Conservation (phyloP, 164 flowering plant genomes). For the Magnolia kwangsiensis region DNA sequence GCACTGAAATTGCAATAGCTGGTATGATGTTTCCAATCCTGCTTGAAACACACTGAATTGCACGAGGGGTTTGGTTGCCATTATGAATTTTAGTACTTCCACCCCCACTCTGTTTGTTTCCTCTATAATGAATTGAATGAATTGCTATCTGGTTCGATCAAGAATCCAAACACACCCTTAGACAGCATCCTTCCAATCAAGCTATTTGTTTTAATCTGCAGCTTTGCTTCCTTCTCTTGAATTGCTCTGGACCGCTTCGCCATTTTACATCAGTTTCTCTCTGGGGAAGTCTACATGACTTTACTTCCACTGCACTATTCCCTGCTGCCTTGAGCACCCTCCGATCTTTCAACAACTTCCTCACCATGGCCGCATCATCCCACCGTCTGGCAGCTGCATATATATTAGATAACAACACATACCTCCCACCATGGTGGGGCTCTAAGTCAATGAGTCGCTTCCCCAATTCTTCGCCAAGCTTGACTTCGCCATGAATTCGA, state of each 20-base stretch:
- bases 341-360: constrained; percentile 24
- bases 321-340: constrained; percentile 31
- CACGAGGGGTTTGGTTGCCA: too few species aligned
- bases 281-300: background rate
- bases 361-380: constrained; percentile 29
- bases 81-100: too few species aligned
- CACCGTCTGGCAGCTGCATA: constrained; percentile 29
- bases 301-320: constrained; percentile 19
- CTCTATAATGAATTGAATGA: too few species aligned
- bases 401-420: constrained; percentile 25
- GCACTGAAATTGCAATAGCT: too few species aligned
- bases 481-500: constrained; percentile 30
- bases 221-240: background rate
- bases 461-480: constrained; percentile 31
- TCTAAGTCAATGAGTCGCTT: constrained; percentile 26
- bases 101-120: too few species aligned
- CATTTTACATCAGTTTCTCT: background rate
- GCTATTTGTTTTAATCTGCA: background rate
- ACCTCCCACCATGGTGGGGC: constrained; percentile 35
- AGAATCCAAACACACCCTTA: background rate
- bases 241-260: background rate
- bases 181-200: background rate
- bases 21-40: too few species aligned
- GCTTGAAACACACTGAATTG: too few species aligned
- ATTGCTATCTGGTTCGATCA: background rate